Base-by-base conservation (phyloP, 1,139 yeast genomes). In the Taiozyma onychis region DNA sequence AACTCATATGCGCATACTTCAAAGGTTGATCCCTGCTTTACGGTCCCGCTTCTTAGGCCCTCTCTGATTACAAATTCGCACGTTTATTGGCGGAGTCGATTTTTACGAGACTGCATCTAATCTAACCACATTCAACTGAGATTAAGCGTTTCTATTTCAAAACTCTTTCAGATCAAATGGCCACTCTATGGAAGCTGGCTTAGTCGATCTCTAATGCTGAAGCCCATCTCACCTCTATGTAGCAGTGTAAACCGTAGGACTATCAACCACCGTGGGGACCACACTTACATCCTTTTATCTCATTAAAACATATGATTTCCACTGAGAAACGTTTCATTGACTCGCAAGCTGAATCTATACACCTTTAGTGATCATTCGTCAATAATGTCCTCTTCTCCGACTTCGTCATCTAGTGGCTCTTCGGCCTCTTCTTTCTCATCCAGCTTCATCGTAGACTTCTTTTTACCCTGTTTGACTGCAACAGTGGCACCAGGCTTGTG, bases 401-500 rank as follows among this genome's bases (percentile, higher is more conserved):
- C 24, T 9, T 37, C 39, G 16, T 37, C 39, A 18, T 8, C 39
- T 5, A 18, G 2, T 37, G 22, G 24, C 39, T 37, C 39, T 18
- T 37, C 39, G 4, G 13, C 24, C 9, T 18, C 39, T 18, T 37
- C 39, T 10, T 37, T 37, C 7, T 37, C 39, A 10, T 37, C 39
- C 3, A 37, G 6, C 9, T 37, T 37, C 24, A 37, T 37, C 24
- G 39, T 37, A 16, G 39, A 37, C 24, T 37, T 37, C 24, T 37
- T 37, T 14, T 37, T 37, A 11, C 39, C 39, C 14, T 37, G 14
- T 37, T 37, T 37, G 34, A 67, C 67, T 11, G 67, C 71, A 1
- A 74, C 62, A 21, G 69, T 60, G 4, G 60, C 48, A 50, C 76
- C 68, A 51, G 75, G 56, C 61, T 66, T 67, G 74, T 86, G 86